phyloP scores from a whole-genome alignment of 148 eudicot genomes.

The Rhododendron griersonianum region DNA sequence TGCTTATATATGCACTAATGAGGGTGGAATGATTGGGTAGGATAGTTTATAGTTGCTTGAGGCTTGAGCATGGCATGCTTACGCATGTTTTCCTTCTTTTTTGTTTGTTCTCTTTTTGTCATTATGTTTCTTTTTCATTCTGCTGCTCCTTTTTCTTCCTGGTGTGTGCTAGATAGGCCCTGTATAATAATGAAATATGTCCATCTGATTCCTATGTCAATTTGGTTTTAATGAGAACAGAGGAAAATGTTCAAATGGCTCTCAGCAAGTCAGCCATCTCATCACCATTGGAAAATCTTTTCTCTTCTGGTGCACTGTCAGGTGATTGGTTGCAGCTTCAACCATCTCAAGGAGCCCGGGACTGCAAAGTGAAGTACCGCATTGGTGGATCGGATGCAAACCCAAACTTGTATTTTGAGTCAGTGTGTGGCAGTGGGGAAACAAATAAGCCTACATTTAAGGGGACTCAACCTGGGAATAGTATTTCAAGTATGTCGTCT shows the following conservation, averaged over 20 bases:
- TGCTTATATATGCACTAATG: background rate
- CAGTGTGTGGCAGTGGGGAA: conserved; percentile 16
- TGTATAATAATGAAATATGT: background rate
- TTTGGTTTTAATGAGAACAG: background rate
- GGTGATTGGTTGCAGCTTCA: conserved; percentile 29
- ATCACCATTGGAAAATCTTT: conserved; percentile 41
- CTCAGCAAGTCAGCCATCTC: background rate
- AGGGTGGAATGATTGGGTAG: background rate
- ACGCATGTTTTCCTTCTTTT: background rate
- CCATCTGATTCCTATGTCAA: background rate
- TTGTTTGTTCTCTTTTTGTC: background rate
- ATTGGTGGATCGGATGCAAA: conserved; percentile 27
- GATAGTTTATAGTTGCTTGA: background rate
- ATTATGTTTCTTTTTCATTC: background rate
- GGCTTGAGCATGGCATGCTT: conserved; percentile 3
- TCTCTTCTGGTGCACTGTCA: conserved; percentile 24
- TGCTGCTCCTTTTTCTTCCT: background rate
- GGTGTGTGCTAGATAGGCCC: background rate
- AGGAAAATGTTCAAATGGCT: background rate
- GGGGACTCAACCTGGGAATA: conserved; percentile 36
- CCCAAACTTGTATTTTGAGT: conserved; percentile 26
- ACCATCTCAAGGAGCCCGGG: conserved; percentile 22
- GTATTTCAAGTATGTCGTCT: background rate
- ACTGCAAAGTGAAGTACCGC: conserved; percentile 20
- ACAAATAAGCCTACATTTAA: conserved; percentile 28